A percentile compares a stretch with the other conserved stretches of the same genome.
Evolutionary conservation across 2,329 filamentous ascomycete species (phyloP).

Genomic region (Nemania diffusa): DNA sequence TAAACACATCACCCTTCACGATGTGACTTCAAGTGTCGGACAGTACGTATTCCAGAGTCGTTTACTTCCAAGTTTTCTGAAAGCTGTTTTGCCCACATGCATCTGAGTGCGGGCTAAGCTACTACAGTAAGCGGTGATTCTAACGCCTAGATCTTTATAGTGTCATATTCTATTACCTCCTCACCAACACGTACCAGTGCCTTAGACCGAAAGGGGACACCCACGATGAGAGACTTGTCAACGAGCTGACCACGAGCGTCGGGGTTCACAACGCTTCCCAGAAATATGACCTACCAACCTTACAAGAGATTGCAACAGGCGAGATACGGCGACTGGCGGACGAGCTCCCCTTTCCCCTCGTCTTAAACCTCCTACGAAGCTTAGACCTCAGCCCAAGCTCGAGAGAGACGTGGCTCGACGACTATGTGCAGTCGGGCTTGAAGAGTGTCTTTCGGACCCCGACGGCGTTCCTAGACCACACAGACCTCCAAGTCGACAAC

Average conservation of each 20-base stretch:
- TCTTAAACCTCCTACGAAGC: constrained; percentile 30
- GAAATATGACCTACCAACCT: constrained; percentile 32
- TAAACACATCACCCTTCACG: constrained; percentile 8
- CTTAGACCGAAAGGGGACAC: constrained; percentile 37
- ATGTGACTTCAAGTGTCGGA: constrained; percentile 37
- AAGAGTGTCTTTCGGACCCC: constrained; percentile 26
- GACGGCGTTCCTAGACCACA: constrained; percentile 30
- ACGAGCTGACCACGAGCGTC: constrained; percentile 39
- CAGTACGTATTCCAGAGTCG: constrained; percentile 22
- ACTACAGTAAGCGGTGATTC: background rate
- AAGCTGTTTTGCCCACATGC: background rate
- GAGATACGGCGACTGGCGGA: constrained; percentile 40
- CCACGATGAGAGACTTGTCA: constrained; percentile 25
- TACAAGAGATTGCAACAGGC: constrained; percentile 35
- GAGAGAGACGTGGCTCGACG: constrained; percentile 32
- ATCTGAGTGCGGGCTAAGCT: too few species aligned
- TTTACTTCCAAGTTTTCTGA: background rate
- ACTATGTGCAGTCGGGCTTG: constrained; percentile 29
- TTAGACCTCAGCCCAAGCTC: constrained; percentile 19
- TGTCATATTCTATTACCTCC: constrained; percentile 42
- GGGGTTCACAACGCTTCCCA: constrained; percentile 36
- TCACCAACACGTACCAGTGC: constrained; percentile 41
- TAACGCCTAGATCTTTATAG: background rate
- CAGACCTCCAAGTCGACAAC: constrained; percentile 17
- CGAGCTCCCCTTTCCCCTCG: constrained; percentile 32